Base-by-base conservation (phyloP, 2,329 filamentous ascomycete species). In the Hymenoscyphus albidus region DNA sequence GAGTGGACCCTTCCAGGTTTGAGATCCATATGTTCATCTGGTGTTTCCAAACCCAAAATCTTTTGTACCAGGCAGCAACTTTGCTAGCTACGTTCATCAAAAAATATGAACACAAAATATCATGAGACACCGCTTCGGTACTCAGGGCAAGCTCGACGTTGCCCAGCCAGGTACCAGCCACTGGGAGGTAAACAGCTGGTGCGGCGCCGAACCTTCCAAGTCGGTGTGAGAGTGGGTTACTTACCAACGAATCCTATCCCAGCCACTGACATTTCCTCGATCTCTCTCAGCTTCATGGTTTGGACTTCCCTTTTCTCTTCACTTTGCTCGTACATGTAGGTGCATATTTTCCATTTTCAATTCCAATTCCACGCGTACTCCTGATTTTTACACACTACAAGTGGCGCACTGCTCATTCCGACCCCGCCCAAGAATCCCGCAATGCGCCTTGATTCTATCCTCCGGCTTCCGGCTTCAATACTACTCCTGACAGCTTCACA, bases 401-500 rank as follows among this genome's bases (percentile, higher is more conserved):
- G 35, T 59, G 35, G 32, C 32, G 32, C 7, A 35, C 55, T 48
- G 40, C 16, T 27, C 60, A 35, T 27, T 10, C 51, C 62, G 69
- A 64, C 67, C 62, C 67, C 51, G 63, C 32, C 22, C 27, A 13
- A 44, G 16, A 40, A 59, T 22, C 10, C 27, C 38, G 63, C 55
- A 35, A 84, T 83, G 82, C 77, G 74, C 65, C 70, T 76, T 57
- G 58, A 76, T 2, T 73, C 76, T 5, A 64, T 81, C n/a, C 65
- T 79, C 42, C 67, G 75, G 57, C 75, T 83, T 7, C 77, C 81
- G 10, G 69, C 78, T 7, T 78, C 80, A 44, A 77, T 84, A 54
- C 76, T 84, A 55, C 74, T 81, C 16, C 76, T 85, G 31, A 70
- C 82, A 56, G 74, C 78, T 2, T 76, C 77, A 1, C 77, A 79